Base-by-base conservation (phyloP, 352 stramenopile genomes). In the Globisporangium takayamanum region DNA sequence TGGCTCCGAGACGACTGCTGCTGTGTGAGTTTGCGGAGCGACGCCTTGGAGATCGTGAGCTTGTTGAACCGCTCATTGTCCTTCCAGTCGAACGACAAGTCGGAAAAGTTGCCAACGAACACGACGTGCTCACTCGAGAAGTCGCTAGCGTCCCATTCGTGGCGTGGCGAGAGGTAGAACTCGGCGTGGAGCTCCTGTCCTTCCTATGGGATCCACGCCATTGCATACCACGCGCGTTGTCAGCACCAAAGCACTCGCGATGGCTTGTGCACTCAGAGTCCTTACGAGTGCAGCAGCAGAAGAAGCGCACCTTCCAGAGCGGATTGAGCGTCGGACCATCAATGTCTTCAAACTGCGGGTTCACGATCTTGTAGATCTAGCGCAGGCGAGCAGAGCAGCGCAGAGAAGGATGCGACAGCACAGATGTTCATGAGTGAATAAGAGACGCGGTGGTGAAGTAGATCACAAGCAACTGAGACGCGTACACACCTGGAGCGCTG, bases 311-410 rank as follows among this genome's bases (percentile, higher is more conserved):
- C 20, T 66, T 60, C 81, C 82, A 92, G 12, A 89, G 60, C 30
- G 79, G 78, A 56, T 88, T 74, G 15, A 92, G 59, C 5, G 76
- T 89, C 53, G 60, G 69, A 2, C 72, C 76, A 26, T 63, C 44
- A 1, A 64, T 68, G 50, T 83, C 53, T 2, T 64, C 61, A 63
- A 89, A 92, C 6, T 65, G 68, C 50, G 82, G 82, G 47, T 86
- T 82, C 68, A 89, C 87, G 67, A 92, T 89, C 55, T 60, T 57
- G 65, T 84, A 87, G 54, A 92, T 65, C 81, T 91, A 55, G 14
- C 14, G 3, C 11, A n/a, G 20, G 42, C 22, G 22, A 22, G 22
- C 22, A 22, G 22, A 22, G 22, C 22, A 22, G 22, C 22, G 22
- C 3, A 26, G 0, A 2, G 14, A 47, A 8, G 12, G 4, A 42